These are phyloP conservation scores for Phlebopus sp. DNA, from an alignment of 1,284 basidiomycete species.

Conservation along the genomic window DNA sequence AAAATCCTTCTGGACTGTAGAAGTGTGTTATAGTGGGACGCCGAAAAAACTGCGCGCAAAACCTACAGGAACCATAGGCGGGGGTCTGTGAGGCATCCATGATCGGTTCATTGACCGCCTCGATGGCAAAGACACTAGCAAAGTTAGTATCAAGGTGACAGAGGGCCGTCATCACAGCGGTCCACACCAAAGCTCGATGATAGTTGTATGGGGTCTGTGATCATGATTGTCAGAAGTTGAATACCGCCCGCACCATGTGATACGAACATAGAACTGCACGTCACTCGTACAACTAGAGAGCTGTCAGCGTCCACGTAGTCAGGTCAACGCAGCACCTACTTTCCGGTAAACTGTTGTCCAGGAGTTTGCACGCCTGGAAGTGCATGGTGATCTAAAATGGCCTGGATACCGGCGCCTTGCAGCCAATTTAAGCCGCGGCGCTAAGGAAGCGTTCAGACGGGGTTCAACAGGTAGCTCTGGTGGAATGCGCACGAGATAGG, in stretches of 20 bases:
- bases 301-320: conserved; percentile 7
- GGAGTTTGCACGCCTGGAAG: conserved; percentile 66
- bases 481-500: conserved; percentile 48
- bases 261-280: conserved; percentile 66
- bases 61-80: conserved; percentile 62
- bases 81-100: conserved; percentile 66
- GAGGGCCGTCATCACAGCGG: conserved; percentile 71
- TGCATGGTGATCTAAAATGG: conserved; percentile 74
- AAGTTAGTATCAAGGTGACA: conserved; percentile 69
- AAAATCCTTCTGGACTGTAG: conserved; percentile 66
- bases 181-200: conserved; percentile 72
- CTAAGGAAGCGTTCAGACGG: conserved; percentile 31
- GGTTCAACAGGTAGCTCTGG: neutral
- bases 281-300: conserved; percentile 55
- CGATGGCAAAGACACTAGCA: conserved; percentile 61
- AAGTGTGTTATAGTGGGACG: conserved; percentile 3
- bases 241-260: neutral
- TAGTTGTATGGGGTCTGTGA: conserved; percentile 66
- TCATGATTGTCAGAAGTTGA: conserved; percentile 4
- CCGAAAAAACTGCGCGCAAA: neutral
- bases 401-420: conserved; percentile 58
- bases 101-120: conserved; percentile 76
- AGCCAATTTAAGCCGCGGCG: conserved; percentile 59
- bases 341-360: conserved; percentile 63
- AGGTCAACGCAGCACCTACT: conserved; percentile 35